Evolutionary conservation across 2,329 filamentous ascomycete genomes (phyloP).

Genomic region (Claviceps lovelessii): DNA sequence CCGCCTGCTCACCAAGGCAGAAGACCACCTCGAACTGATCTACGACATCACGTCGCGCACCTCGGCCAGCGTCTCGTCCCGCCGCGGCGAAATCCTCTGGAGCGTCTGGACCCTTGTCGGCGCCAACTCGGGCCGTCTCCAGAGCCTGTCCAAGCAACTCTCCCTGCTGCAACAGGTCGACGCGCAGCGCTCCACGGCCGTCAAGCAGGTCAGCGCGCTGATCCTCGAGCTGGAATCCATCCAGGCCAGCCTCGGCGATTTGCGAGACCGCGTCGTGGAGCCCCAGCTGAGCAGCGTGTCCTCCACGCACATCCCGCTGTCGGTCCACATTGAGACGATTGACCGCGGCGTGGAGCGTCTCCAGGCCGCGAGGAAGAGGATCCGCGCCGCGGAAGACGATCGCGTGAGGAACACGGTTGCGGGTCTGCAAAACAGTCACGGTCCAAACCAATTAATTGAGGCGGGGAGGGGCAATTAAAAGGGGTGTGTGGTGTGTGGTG

Average conservation of each 20-base stretch:
- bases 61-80: slow-evolving; percentile 39
- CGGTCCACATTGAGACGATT: slow-evolving; percentile 64
- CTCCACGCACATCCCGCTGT: slow-evolving; percentile 39
- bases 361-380: slow-evolving; percentile 46
- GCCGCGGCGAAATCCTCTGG: slow-evolving; percentile 52
- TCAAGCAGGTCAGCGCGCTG: slow-evolving; percentile 53
- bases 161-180: slow-evolving; percentile 51
- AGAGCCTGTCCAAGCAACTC: slow-evolving; percentile 49
- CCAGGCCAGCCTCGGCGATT: slow-evolving; percentile 52
- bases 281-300: slow-evolving; percentile 42
- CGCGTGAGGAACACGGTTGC: slow-evolving; percentile 38
- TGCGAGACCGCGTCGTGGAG: slow-evolving; percentile 55
- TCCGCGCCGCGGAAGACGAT: slow-evolving; percentile 44
- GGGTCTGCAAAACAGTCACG: slow-evolving; percentile 24
- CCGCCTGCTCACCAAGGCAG: slow-evolving; percentile 49
- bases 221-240: slow-evolving; percentile 63
- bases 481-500: no score
- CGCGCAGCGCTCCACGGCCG: slow-evolving; percentile 48
- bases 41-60: slow-evolving; percentile 53
- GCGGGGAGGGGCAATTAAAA: slow-evolving; percentile 7
- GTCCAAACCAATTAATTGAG: slow-evolving; percentile 25
- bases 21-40: slow-evolving; percentile 56
- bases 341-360: slow-evolving; percentile 58
- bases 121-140: slow-evolving; percentile 46
- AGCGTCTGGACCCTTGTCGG: slow-evolving; percentile 63